phyloP scores from a whole-genome alignment of 768 basidiomycete genomes.

The Suillus subalutaceus region DNA sequence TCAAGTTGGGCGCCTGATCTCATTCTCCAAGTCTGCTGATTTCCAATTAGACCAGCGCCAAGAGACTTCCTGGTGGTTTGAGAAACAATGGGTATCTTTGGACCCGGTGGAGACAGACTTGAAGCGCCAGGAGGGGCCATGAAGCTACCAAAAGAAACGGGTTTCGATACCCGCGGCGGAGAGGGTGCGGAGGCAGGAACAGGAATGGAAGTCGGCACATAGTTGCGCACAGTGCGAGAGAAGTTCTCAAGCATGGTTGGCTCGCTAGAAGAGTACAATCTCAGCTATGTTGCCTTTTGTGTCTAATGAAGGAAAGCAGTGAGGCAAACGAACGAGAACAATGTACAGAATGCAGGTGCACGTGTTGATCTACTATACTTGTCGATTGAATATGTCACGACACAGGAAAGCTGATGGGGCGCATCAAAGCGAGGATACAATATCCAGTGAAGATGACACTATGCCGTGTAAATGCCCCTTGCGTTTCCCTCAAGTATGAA shows the following conservation, averaged over 20 bases:
- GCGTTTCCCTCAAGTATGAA: background rate
- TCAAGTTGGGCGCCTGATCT: slow-evolving; percentile 11
- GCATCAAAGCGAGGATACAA: slow-evolving; percentile 4
- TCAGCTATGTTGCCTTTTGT: slow-evolving; percentile 19
- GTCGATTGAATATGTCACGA: slow-evolving; percentile 16
- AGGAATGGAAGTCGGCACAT: slow-evolving; percentile 55
- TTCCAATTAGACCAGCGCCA: slow-evolving; percentile 2
- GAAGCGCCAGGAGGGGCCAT: slow-evolving; percentile 31
- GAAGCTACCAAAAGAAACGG: slow-evolving; percentile 50
- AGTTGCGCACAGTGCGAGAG: slow-evolving; percentile 55
- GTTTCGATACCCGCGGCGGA: slow-evolving; percentile 52
- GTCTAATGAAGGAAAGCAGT: slow-evolving; percentile 5
- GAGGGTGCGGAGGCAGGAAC: slow-evolving; percentile 51
- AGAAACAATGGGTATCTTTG: background rate
- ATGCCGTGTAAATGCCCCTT: background rate
- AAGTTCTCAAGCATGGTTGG: slow-evolving; percentile 54
- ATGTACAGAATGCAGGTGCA: slow-evolving; percentile 9
- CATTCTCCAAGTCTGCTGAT: slow-evolving; percentile 14
- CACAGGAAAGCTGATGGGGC: slow-evolving; percentile 11
- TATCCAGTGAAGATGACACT: background rate
- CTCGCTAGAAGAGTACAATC: slow-evolving; percentile 36
- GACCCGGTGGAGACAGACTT: slow-evolving; percentile 15
- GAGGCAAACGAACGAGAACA: background rate
- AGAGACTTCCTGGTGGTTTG: background rate
- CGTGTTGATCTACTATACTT: slow-evolving; percentile 18